These are phyloP conservation scores for Septoria linicola DNA, from an alignment of 2,329 filamentous ascomycete species.

Conservation along the genomic window DNA sequence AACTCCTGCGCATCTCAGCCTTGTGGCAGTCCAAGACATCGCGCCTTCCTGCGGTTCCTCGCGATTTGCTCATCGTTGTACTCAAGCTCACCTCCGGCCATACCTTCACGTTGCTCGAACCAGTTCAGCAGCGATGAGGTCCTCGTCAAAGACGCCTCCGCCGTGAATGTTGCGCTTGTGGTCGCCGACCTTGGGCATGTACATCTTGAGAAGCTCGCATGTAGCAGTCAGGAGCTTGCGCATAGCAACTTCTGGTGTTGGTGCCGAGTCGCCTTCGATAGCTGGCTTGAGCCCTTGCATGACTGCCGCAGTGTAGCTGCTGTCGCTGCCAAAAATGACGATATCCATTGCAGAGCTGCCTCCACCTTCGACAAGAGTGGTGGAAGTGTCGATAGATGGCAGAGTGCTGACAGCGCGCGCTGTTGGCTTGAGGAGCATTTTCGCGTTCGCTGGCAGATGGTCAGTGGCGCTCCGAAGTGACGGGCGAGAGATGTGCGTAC, in stretches of 20 bases:
- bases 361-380: slow-evolving; percentile 3
- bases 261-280: slow-evolving; percentile 25
- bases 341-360: slow-evolving; percentile 19
- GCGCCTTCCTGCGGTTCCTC: too few relatives aligned
- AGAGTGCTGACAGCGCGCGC: neutral
- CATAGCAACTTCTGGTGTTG: slow-evolving; percentile 26
- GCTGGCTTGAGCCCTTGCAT: slow-evolving; percentile 26
- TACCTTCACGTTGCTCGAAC: slow-evolving; percentile 2
- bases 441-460: slow-evolving; percentile 26
- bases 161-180: slow-evolving; percentile 33
- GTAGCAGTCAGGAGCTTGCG: slow-evolving; percentile 30
- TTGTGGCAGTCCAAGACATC: too few relatives aligned
- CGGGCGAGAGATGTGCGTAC: slow-evolving; percentile 1
- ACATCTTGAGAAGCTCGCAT: slow-evolving; percentile 27
- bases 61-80: too few relatives aligned
- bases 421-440: slow-evolving; percentile 21
- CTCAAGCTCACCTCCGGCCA: too few relatives aligned
- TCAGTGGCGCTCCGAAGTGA: slow-evolving; percentile 6
- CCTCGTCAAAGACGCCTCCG: slow-evolving; percentile 32
- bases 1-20: too few relatives aligned
- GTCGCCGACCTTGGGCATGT: slow-evolving; percentile 26
- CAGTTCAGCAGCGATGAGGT: slow-evolving; percentile 18
- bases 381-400: slow-evolving; percentile 10
- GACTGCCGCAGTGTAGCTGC: slow-evolving; percentile 26
- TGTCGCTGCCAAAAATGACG: slow-evolving; percentile 26